These are phyloP conservation scores for Cystoisospora suis DNA, from an alignment of 169 alveolate species.

Conservation along the genomic window DNA sequence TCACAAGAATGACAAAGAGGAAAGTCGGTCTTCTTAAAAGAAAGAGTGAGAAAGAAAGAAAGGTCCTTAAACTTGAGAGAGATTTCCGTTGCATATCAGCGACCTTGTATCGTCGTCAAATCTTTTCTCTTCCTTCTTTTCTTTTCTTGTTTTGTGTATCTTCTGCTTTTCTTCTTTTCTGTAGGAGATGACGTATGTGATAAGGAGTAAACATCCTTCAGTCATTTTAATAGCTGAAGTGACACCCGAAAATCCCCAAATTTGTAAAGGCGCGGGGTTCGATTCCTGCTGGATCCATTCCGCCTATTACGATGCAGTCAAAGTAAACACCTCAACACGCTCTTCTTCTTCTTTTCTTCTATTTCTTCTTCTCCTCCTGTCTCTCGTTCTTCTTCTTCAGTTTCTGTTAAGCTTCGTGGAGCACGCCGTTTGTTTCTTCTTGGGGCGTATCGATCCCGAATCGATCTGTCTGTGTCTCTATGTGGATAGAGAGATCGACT, in stretches of 20 bases:
- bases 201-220: slow-evolving; percentile 48
- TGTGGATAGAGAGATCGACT: too few relatives aligned
- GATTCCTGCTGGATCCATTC: slow-evolving; percentile 75
- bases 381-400: background rate
- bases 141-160: background rate
- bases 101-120: background rate
- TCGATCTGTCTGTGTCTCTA: too few relatives aligned
- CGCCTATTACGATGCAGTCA: slow-evolving; percentile 69
- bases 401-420: background rate
- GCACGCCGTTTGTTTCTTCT: background rate
- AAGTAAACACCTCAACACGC: background rate
- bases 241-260: slow-evolving; percentile 70
- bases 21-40: too few relatives aligned
- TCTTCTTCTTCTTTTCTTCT: background rate
- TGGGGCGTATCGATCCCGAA: too few relatives aligned
- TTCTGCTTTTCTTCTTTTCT: background rate
- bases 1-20: too few relatives aligned
- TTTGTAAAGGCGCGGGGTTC: slow-evolving; percentile 63
- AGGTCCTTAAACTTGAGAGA: too few relatives aligned
- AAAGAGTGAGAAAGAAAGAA: too few relatives aligned
- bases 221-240: slow-evolving; percentile 69
- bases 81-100: background rate
- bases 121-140: background rate
- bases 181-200: slow-evolving; percentile 18
- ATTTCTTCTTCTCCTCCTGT: background rate